Evolutionary conservation across 192 early-diverging fungal species (phyloP), one percentile per base, ranked within the genome.

Genomic region (Mortierella antarctica): DNA sequence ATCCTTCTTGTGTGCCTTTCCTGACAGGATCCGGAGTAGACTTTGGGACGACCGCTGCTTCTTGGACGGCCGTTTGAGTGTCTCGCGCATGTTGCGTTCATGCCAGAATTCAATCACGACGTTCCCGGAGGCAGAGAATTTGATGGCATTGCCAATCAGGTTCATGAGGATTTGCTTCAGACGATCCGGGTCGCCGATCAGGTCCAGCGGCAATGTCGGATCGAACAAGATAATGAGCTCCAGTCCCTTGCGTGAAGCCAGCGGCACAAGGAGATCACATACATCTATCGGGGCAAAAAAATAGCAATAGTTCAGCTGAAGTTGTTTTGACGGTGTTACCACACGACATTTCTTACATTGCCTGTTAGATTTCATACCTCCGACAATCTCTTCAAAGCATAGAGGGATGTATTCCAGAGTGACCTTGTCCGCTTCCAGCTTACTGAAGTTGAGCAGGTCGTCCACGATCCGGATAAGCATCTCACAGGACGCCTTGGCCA

Each of bases 141-240:
- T 95, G 65, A 95, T 83, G 5, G 92, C 89, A 68, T 95, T 95
- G 44, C 90, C 90, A 4, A 91, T 86, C 41, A 95, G 73, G 61
- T 95, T 95, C 54, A 91, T 92, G 23, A 95, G 55, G 17, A 93
- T 84, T 79, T 95, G 93, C 42, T 90, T 84, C 40, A 93, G 66
- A 12, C 93, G 83, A 50, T 91, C 83, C 2, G 87, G 88, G 66
- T 95, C 93, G 31, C 89, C 89, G 47, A 93, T 88, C 8, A 93
- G 71, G 49, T 84, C 70, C 48, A 87, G 65, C 0, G 91, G 88
- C 0, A 95, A 80, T 13, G 84, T 80, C 0, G 85, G 75, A 42
- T 92, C 90, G 50, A 92, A 83, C 14, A 83, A 74, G 45, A 87
- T 86, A 9, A 84, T 83, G 1, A 93, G 67, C 15, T 84, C 68